Conservation (phyloP, 1,284 basidiomycete genomes). For the Cerrena zonata region DNA sequence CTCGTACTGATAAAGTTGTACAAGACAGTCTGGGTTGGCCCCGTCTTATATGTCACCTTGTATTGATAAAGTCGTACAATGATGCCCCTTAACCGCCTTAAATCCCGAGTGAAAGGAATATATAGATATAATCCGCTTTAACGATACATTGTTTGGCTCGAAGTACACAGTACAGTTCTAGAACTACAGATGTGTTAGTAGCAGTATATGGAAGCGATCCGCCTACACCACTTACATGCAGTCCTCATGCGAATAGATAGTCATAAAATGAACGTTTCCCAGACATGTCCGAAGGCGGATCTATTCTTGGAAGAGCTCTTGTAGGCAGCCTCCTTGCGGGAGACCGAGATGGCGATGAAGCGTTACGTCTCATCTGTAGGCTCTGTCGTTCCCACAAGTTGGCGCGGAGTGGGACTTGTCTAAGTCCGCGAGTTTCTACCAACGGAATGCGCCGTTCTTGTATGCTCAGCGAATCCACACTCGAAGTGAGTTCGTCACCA, state of each 20-base stretch:
- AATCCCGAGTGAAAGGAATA: too few species aligned
- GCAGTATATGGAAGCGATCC: too few species aligned
- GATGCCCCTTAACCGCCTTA: too few species aligned
- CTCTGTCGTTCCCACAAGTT: slow-evolving; percentile 24
- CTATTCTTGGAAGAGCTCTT: slow-evolving; percentile 16
- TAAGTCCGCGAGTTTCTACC: slow-evolving; percentile 19
- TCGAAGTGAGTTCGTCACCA: slow-evolving; percentile 20
- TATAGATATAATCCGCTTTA: too few species aligned
- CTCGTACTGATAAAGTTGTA: too few species aligned
- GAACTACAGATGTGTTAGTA: too few species aligned
- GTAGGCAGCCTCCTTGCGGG: slow-evolving; percentile 29
- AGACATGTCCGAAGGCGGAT: slow-evolving; percentile 11
- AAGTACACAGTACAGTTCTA: too few species aligned
- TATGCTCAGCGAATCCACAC: slow-evolving; percentile 18
- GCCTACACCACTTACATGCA: too few species aligned
- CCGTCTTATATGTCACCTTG: background rate
- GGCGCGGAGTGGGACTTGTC: slow-evolving; percentile 23
- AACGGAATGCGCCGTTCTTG: slow-evolving; percentile 14
- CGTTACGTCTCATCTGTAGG: slow-evolving; percentile 24
- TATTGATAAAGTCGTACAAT: too few species aligned
- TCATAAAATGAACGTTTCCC: slow-evolving; percentile 34
- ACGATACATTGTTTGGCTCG: too few species aligned
- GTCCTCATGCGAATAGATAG: slow-evolving; percentile 37
- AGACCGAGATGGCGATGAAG: slow-evolving; percentile 38
- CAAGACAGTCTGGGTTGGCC: too few species aligned